Evolutionary conservation across 768 basidiomycete species (phyloP), one percentile per base, ranked within the genome.

Genomic region (Kwoniella mangroviensis): DNA sequence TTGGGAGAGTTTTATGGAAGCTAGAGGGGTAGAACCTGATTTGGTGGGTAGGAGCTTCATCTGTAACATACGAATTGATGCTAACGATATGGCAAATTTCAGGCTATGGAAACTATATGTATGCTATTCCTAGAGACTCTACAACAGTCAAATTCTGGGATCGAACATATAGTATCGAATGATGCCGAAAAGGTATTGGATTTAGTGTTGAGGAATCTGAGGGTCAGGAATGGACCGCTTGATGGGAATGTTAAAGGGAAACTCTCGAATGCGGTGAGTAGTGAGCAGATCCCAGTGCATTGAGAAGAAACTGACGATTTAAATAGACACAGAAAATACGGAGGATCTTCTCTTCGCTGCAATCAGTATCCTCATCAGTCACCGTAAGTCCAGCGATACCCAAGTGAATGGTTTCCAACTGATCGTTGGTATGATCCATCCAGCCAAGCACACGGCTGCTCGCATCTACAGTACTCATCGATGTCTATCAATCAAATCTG

Each of bases 61-160:
- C 6, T n/a, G 12, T 28, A 4, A 21, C 62, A 26, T 63, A 7
- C 22, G 6, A 63, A n/a, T 22, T 19, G 34, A 24, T 28, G 15
- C 24, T 10, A 15, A 7, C 22, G 41, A 52, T 52, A 52, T 52
- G 43, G 15, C 9, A 19, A 17, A n/a, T 41, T 65, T 63, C 26
- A 81, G 74, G 57, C 68, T 22, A 75, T 79, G 65, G 72, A 78
- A 55, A 54, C 68, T 13, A 61, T 72, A 3, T 72, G 76, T 56
- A 66, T 82, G 26, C 42, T 80, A 3, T 79, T 73, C 43, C 62
- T 79, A 22, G 69, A 66, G 4, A 68, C 65, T 12, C 24, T 81
- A 11, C 71, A 68, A 13, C 54, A 71, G 43, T 65, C 52, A 17
- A 58, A 67, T 1, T 64, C 68, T n/a, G 72, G 73, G 6, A 24